phyloP scores from a whole-genome alignment of 176 grass and related monocot genomes.

The Aechmea fasciata region DNA sequence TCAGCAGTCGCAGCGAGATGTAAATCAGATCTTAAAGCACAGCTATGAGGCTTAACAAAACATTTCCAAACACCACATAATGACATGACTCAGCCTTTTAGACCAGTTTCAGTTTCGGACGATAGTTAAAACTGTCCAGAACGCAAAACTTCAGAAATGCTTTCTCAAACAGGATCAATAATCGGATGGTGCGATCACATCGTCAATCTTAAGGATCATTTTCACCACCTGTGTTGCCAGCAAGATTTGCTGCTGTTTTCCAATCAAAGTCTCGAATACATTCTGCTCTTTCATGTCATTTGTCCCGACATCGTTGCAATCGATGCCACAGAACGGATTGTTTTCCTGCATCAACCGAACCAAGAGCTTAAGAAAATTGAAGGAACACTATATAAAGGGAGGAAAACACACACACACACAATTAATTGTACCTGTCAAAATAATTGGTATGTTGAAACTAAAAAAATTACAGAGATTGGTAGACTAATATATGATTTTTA shows the following conservation, averaged over 20 bases:
- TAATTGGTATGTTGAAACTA: too few relatives aligned
- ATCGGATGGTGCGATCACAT: conserved; percentile 44
- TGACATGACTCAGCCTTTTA: neutral
- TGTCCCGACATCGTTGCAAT: conserved; percentile 56
- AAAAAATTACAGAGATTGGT: too few relatives aligned
- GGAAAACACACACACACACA: neutral
- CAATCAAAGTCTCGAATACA: conserved; percentile 64
- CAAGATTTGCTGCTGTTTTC: conserved; percentile 69
- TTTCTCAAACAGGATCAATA: conserved; percentile 30
- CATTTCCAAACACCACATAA: neutral
- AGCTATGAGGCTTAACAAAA: neutral
- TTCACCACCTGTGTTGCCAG: conserved; percentile 72
- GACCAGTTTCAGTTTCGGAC: neutral
- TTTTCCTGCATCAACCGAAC: conserved; percentile 37
- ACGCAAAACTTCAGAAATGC: neutral
- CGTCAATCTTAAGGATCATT: conserved; percentile 83
- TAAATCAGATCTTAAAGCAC: neutral
- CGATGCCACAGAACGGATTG: conserved; percentile 49
- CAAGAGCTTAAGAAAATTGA: neutral
- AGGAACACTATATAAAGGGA: neutral
- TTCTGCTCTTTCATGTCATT: conserved; percentile 58
- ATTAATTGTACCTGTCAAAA: too few relatives aligned
- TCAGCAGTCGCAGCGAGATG: too few relatives aligned
- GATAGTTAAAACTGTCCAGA: neutral
- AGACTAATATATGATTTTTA: too few relatives aligned